Base-by-base conservation (phyloP, 2,329 filamentous ascomycete genomes). In the Epichloe sibirici region DNA sequence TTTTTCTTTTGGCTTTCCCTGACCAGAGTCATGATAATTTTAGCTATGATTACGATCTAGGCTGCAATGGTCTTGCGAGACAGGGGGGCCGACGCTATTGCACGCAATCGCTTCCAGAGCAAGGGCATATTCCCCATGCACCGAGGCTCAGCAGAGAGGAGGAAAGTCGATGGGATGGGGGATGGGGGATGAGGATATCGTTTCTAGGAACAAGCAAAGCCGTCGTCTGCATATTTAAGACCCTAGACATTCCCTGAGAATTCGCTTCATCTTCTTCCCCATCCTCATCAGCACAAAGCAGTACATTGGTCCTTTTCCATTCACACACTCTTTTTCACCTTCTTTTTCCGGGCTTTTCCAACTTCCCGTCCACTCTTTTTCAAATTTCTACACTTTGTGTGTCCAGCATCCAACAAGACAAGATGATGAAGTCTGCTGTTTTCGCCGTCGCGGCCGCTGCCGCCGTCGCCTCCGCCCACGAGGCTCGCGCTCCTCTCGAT, bases 351-450 rank as follows among this genome's bases (percentile, higher is more conserved):
- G 58, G 56, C 43, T 51, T 52, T 52, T 55, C 8, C 48, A 4
- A 51, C 37, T 48, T 55, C 57, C 58, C 54, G 57, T 58, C 55
- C 56, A 59, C 55, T 60, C 59, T 11, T 39, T 57, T 59, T 53
- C 47, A 38, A 43, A 28, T 8, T 5, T 35, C n/a, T 48, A 48
- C 37, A 45, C 40, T 43, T 31, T 3, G 8, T 31, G 28, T 31
- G 1, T 11, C 28, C 34, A 48, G 42, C 15, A 35, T 42, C 44
- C 56, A 59, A 50, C 39, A 63, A 62, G 61, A 62, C 55, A 59
- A 50, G 31, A 63, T 63, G 60, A 62, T 63, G 60, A 62, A 59
- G 57, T 62, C 59, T 25, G 57, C 56, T 42, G 46, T 58, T 48
- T 23, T 61, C 51, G 59, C 56, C 49, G 57, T 56, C 39, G 56